These are phyloP conservation scores for Dipodascus albidus DNA, from an alignment of 805 yeast species.

Conservation along the genomic window DNA sequence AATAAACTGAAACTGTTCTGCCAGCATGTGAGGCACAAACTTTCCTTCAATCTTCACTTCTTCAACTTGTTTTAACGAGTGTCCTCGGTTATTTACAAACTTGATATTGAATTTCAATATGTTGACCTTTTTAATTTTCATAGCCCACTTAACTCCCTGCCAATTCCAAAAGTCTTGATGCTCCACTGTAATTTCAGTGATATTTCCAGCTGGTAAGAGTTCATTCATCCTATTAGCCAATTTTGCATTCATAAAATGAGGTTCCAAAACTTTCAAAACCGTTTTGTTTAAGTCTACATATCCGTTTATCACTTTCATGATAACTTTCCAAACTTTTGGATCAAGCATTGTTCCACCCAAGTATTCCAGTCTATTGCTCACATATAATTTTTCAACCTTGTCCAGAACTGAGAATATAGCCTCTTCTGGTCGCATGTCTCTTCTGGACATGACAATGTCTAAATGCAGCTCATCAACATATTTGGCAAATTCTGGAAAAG, in stretches of 20 bases:
- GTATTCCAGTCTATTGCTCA: no score
- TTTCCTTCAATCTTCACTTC: not conserved
- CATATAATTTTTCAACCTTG: no score
- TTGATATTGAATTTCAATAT: not conserved
- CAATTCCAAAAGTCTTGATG: not conserved
- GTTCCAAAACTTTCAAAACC: not conserved
- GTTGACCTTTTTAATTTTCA: not conserved
- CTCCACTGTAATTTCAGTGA: not conserved
- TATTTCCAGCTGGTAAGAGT: not conserved
- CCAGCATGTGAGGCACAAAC: not conserved
- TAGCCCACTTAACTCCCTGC: not conserved
- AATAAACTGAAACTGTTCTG: not conserved
- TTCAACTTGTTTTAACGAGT: not conserved
- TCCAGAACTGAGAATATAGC: no score
- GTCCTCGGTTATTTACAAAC: not conserved
- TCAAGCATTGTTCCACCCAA: no score
- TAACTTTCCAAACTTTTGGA: not conserved
- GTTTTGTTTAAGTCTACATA: not conserved
- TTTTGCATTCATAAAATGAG: not conserved
- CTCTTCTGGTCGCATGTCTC: not conserved
- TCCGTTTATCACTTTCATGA: not conserved
- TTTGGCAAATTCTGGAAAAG: not conserved
- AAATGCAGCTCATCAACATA: not conserved
- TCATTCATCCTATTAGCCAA: not conserved
- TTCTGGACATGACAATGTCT: not conserved